phyloP scores from a whole-genome alignment of 1,284 basidiomycete genomes.

The Moniliella sp. region DNA sequence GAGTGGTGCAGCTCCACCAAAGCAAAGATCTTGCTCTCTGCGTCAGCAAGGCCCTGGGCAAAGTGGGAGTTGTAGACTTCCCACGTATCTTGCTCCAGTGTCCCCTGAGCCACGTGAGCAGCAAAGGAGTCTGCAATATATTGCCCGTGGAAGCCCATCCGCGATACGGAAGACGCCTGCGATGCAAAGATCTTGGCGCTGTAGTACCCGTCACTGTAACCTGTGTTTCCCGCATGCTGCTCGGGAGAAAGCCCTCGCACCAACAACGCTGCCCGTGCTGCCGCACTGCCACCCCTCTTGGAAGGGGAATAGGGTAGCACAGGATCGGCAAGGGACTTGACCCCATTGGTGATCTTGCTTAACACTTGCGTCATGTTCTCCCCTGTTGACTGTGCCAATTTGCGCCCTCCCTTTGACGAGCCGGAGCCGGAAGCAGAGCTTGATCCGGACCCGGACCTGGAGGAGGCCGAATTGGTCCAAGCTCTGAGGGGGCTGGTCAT shows the following conservation, averaged over 20 bases:
- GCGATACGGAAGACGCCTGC: slow-evolving; percentile 39
- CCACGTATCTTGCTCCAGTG: too few relatives aligned
- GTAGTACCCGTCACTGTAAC: slow-evolving; percentile 46
- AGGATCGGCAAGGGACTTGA: slow-evolving; percentile 2
- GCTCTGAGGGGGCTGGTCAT: too few relatives aligned
- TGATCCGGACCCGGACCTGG: neutral
- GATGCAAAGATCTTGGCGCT: slow-evolving; percentile 45
- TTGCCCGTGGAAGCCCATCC: slow-evolving; percentile 47
- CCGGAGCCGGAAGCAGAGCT: too few relatives aligned
- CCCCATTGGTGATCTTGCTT: neutral
- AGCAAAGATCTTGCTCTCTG: too few relatives aligned
- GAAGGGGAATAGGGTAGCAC: slow-evolving; percentile 2
- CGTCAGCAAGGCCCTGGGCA: too few relatives aligned
- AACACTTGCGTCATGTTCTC: neutral
- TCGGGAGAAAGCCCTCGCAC: neutral
- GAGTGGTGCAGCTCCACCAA: too few relatives aligned
- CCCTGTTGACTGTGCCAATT: too few relatives aligned
- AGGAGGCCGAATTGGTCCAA: too few relatives aligned
- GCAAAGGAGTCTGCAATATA: slow-evolving; percentile 40
- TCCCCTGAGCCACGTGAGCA: too few relatives aligned
- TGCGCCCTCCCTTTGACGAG: too few relatives aligned
- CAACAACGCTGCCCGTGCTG: neutral
- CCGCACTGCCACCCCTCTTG: neutral
- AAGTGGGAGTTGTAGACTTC: too few relatives aligned
- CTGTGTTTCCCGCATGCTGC: slow-evolving; percentile 15